phyloP scores from a whole-genome alignment of 257 asterid species.

The Catharanthus roseus region DNA sequence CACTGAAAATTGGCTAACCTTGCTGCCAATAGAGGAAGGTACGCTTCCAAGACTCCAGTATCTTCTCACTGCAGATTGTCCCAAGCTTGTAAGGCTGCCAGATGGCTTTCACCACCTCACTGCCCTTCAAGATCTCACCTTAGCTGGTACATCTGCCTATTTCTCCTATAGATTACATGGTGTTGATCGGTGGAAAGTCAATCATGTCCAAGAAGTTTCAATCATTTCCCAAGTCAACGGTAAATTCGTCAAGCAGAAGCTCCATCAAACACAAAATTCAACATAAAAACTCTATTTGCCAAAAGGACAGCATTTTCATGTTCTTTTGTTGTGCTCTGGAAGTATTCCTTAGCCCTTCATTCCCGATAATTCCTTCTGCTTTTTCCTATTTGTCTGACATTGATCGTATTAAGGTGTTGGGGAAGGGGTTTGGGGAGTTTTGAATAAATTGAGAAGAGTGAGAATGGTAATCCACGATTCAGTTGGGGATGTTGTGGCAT shows the following conservation, averaged over 20 bases:
- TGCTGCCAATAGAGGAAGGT: constrained; percentile 22
- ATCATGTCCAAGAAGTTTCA: constrained; percentile 22
- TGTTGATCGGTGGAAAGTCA: constrained; percentile 17
- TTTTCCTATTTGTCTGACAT: not conserved
- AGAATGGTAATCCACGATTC: too few relatives aligned
- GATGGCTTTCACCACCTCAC: constrained; percentile 22
- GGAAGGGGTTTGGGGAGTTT: too few relatives aligned
- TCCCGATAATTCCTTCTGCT: not conserved
- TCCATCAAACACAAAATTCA: not conserved
- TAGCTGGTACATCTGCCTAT: constrained; percentile 8
- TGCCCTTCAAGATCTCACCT: constrained; percentile 22
- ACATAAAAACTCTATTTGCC: not conserved
- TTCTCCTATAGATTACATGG: constrained; percentile 16
- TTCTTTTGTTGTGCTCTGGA: not conserved
- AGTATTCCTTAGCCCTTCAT: not conserved
- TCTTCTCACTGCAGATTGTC: constrained; percentile 23
- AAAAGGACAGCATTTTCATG: not conserved
- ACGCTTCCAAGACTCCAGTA: constrained; percentile 17
- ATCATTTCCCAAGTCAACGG: constrained; percentile 22
- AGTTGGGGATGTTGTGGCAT: too few relatives aligned
- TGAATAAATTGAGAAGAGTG: too few relatives aligned
- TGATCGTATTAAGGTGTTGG: not conserved
- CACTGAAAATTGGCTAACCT: constrained; percentile 16
- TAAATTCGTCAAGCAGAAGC: constrained; percentile 15
- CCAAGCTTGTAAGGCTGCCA: constrained; percentile 15